Base-by-base conservation (phyloP, 106 monocot species). In the Chionographis japonica region DNA sequence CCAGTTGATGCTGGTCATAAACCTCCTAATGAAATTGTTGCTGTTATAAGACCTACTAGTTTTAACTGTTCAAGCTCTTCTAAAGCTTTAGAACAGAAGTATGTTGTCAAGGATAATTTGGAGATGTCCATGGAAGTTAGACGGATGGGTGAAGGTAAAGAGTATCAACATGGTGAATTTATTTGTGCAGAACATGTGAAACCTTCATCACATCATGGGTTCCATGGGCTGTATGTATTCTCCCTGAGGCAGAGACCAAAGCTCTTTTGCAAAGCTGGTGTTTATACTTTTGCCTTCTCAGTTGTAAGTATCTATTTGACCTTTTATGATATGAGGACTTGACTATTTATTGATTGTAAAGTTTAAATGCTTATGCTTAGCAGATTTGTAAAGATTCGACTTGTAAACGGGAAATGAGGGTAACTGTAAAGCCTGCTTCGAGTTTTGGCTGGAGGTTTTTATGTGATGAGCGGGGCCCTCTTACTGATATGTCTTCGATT, bases 261-360 rank as follows among this genome's bases (percentile, higher is more conserved):
- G 38, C 55, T 73, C 38, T 73, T 73, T 35, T 60, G 60, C 19
- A 41, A 65, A 65, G 39, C 73, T 56, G 73, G 73, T 65, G 40
- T 65, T 35, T 73, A 73, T 65, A n/a, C 17, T 40, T 73, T 73
- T 62, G 13, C 18, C 14, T 65, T 73, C 56, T 73, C 73, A 11
- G 37, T 66, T 27, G 66, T 66, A 66, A 53, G 71, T 61, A 13
- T 36, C 50, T 71, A n/a, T 17, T 59, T 11, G 18, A 59, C 4
- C 9, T 27, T 57, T 19, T 42, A 40, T 14, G 53, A 2, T 15
- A 67, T 65, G 16, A 4, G 8, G 3, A n/a, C 41, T 3, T 60
- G 11, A 41, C 49, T 5, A 20, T 17, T 49, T 8, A 2, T 9
- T 63, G 49, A 16, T 63, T 16, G n/a, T 18, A 1, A 17, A 41